phyloP scores from a whole-genome alignment of 1,139 yeast species.

The Ogataea hybrid region DNA sequence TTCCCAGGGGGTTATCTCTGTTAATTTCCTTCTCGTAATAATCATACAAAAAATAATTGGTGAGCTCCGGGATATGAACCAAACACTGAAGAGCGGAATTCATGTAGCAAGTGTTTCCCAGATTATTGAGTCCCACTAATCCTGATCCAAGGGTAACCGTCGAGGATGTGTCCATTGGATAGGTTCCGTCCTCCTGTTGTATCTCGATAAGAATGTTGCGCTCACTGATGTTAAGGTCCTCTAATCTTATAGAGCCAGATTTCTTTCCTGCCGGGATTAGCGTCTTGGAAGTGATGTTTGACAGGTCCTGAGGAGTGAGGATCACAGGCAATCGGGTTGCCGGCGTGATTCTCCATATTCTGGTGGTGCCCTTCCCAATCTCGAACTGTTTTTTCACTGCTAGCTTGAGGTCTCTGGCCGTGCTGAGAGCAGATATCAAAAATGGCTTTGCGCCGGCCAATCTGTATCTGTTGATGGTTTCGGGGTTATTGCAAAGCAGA shows the following conservation, averaged over 20 bases:
- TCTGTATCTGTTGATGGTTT: slow-evolving; percentile 28
- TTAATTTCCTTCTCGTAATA: slow-evolving; percentile 70
- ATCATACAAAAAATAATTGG: slow-evolving; percentile 66
- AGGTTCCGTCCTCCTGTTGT: slow-evolving; percentile 25
- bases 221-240: slow-evolving; percentile 16
- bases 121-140: slow-evolving; percentile 65
- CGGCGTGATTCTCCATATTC: slow-evolving; percentile 26
- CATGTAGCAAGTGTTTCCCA: slow-evolving; percentile 97
- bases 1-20: slow-evolving; percentile 77
- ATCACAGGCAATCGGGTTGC: slow-evolving; percentile 15
- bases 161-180: slow-evolving; percentile 24
- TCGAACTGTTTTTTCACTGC: slow-evolving; percentile 29
- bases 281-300: slow-evolving; percentile 14
- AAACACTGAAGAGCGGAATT: slow-evolving; percentile 93
- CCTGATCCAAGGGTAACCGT: slow-evolving; percentile 40
- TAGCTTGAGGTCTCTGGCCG: slow-evolving; percentile 22
- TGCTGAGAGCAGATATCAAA: slow-evolving; percentile 20
- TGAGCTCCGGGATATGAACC: slow-evolving; percentile 81
- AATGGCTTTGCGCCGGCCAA: slow-evolving; percentile 24
- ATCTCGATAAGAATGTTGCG: slow-evolving; percentile 26
- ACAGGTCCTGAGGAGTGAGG: slow-evolving; percentile 17
- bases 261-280: slow-evolving; percentile 23
- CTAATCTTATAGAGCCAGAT: slow-evolving; percentile 14
- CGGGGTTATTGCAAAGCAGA: slow-evolving; percentile 35
- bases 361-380: slow-evolving; percentile 23